Evolutionary conservation across 257 asterid genomes (phyloP).

Genomic region (Solanum bulbocastanum): DNA sequence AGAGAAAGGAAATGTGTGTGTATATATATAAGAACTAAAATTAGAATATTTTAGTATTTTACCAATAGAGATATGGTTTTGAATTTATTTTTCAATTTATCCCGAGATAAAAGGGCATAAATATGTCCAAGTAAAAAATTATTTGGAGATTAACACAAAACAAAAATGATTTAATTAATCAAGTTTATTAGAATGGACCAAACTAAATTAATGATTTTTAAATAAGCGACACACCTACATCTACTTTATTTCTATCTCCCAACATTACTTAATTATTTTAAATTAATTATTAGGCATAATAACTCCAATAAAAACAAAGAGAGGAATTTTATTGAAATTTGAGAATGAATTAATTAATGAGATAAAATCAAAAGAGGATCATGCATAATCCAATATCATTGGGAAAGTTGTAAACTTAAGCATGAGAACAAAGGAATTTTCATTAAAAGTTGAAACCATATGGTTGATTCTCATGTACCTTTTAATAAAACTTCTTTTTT

Average conservation of each 20-base stretch:
- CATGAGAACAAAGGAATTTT: constrained; percentile 16
- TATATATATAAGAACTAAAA: not conserved
- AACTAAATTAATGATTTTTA: not conserved
- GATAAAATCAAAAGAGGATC: not conserved
- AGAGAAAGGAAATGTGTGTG: not conserved
- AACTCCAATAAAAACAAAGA: not conserved
- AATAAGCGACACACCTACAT: not conserved
- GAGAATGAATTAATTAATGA: constrained; percentile 2
- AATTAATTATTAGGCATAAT: not conserved
- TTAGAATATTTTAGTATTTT: not conserved
- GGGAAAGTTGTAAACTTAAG: constrained; percentile 6
- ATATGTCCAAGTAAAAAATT: not conserved
- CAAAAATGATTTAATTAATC: not conserved
- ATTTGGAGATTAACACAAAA: not conserved
- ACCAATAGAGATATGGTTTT: not conserved
- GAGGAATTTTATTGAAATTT: constrained; percentile 13
- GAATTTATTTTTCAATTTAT: not conserved
- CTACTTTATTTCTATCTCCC: not conserved
- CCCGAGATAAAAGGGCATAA: not conserved
- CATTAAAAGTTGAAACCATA: constrained; percentile 1
- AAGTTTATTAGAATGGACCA: not conserved
- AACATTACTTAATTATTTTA: not conserved
- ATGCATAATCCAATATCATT: constrained; percentile 3
- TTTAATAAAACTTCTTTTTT: not conserved
- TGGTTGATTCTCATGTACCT: constrained; percentile 5